Base-by-base conservation (phyloP, 352 stramenopile species). In the Aphanomyces invadans region DNA sequence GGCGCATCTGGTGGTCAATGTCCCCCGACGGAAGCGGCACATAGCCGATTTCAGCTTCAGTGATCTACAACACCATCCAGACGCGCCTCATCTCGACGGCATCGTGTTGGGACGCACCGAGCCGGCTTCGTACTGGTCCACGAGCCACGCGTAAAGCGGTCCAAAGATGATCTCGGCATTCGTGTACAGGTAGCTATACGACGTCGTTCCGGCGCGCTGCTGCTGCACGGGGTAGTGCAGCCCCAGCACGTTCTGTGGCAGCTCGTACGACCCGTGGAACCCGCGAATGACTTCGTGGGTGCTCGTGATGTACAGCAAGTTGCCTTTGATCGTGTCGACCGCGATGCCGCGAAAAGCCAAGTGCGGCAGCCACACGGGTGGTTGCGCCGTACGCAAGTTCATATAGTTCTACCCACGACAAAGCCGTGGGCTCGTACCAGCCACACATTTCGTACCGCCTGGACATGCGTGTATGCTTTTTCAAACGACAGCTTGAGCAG, bases 101-200 rank as follows among this genome's bases (percentile, higher is more conserved):
- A 9, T 1, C 21, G 56, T 10, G 4, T 17, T 10, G 1, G 26
- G 15, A 44, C 51, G 62, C 69, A 80, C 74, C 59, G 72, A 56
- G 25, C 77, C 75, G 17, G 69, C 73, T 53, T 82, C 77, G 23
- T 82, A 85, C 17, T 74, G 71, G 44, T 82, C 75, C 5, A 85
- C 72, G 38, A 82, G 70, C 77, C 77, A 85, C 9, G 77, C 77
- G 44, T 81, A 85, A 1, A 81, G 66, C 42, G 75, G 75, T 0
- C 75, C 73, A 46, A 76, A 85, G 54, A 82, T 80, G 28, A 85
- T 74, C 28, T 85, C 77, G 25, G 72, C 73, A 2, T 74, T 73
- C 25, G 77, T 85, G 63, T 80, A 70, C 23, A 85, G 64, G 67
- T 75, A 77, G 26, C 78, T 73, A 39, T 80, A 65, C 45, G 73